Evolutionary conservation across 257 asterid species (phyloP).

Genomic region (Ehretia macrophylla): DNA sequence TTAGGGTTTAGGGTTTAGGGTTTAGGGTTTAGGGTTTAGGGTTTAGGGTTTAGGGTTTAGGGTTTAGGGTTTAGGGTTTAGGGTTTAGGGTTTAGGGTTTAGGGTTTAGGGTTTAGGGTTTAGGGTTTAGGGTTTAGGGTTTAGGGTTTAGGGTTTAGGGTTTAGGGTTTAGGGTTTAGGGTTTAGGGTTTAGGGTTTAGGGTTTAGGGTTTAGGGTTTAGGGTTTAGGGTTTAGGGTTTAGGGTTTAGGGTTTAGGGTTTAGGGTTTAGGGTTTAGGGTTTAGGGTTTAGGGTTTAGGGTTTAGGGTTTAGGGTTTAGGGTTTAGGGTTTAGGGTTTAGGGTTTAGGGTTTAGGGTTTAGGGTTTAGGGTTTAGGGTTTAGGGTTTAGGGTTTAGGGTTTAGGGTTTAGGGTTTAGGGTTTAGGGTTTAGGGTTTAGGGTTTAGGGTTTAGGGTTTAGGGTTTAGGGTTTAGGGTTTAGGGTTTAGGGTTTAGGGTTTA

Average conservation of each 20-base stretch:
- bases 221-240: conserved; percentile 5
- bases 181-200: conserved; percentile 11
- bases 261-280: background rate
- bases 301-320: conserved; percentile 5
- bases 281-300: conserved; percentile 1
- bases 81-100: conserved; percentile 15
- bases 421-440: conserved; percentile 1
- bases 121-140: conserved; percentile 3
- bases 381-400: conserved; percentile 16
- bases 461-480: background rate
- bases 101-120: conserved; percentile 6
- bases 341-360: background rate
- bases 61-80: conserved; percentile 18
- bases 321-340: conserved; percentile 8
- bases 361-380: conserved; percentile 10
- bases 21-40: conserved; percentile 17
- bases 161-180: conserved; percentile 6
- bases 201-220: conserved; percentile 10
- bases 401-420: conserved; percentile 4
- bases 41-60: conserved; percentile 18
- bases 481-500: conserved; percentile 10
- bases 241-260: conserved; percentile 1
- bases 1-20: conserved; percentile 12
- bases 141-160: conserved; percentile 7
- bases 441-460: conserved; percentile 7